Evolutionary conservation across 352 stramenopile genomes (phyloP), one percentile per base, ranked within the genome.

Genomic region (Globisporangium echinulatum): DNA sequence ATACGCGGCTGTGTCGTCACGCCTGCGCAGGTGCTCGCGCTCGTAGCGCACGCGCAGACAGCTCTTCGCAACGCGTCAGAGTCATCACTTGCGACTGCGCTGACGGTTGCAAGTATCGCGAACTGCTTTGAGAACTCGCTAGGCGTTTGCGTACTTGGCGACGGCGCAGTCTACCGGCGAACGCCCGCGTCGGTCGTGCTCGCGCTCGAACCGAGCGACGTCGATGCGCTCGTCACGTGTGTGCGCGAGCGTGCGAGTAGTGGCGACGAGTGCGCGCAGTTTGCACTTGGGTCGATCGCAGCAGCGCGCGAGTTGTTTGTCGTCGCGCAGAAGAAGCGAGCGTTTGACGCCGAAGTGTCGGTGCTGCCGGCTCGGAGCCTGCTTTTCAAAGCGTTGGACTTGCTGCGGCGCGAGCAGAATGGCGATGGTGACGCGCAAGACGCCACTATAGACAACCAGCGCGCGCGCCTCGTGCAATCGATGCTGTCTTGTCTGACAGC

Each of bases 301-400:
- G 62, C 61, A 19, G 40, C 57, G 2, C 51, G 61, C 2, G 64
- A 76, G 15, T 11, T 58, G 7, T 75, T 80, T 57, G 73, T 75
- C 43, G 66, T 82, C 19, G 54, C 61, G 4, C 72, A 80, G 33
- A 82, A 77, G 59, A 85, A 85, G 54, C 75, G 78, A 62, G 65
- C 56, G 37, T 74, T 85, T 5, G 68, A 85, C n/a, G 64, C 59
- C 6, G 75, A 85, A 15, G 42, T 85, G 15, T 55, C 61, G 2
- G 50, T 70, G 51, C 64, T 85, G 25, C 63, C 75, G 10, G 33
- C 59, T 6, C 71, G 52, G 11, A 59, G 52, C 1, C 58, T 79
- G 46, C 48, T 82, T 33, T 47, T 55, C 10, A 80, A 79, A 58
- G 50, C 51, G 15, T 59, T 84, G 25, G 54, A 78, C 14, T 68